Evolutionary conservation across 179 eudicot species (phyloP).

Genomic region (Actinidia arguta): DNA sequence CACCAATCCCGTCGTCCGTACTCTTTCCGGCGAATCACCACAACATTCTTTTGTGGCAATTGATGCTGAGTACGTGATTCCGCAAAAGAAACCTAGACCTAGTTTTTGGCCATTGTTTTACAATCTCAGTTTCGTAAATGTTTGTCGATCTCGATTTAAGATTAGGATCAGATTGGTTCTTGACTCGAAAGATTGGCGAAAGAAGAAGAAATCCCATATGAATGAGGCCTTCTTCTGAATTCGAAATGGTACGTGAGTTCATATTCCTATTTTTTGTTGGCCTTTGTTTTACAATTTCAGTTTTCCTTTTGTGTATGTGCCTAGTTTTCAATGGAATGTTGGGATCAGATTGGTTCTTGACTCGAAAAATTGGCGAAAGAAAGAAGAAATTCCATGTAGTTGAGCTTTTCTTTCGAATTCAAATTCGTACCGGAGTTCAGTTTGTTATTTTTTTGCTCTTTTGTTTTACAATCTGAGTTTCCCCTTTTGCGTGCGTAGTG

Average conservation of each 20-base stretch:
- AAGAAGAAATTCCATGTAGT: conserved; percentile 13
- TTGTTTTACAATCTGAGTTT: not conserved
- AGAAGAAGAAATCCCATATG: conserved; percentile 10
- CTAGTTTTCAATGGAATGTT: not conserved
- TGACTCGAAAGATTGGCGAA: conserved; percentile 8
- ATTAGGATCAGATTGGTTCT: not conserved
- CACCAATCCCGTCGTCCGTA: conserved; percentile 11
- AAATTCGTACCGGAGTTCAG: not conserved
- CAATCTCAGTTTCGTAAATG: not conserved
- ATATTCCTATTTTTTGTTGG: not conserved
- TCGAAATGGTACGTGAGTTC: conserved; percentile 11
- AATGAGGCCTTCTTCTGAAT: conserved; percentile 8
- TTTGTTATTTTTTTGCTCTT: not conserved
- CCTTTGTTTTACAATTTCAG: not conserved
- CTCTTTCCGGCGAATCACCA: conserved; percentile 10
- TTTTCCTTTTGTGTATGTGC: not conserved
- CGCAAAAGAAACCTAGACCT: not conserved
- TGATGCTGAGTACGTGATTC: not conserved
- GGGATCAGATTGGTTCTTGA: conserved; percentile 4
- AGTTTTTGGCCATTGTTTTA: not conserved
- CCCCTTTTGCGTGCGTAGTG: not conserved
- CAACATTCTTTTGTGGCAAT: not conserved
- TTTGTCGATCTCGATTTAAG: not conserved
- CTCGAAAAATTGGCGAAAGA: not conserved
- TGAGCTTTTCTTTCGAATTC: conserved; percentile 10